Evolutionary conservation across 257 asterid species (phyloP).

Genomic region (Parsonsia alboflavescens): DNA sequence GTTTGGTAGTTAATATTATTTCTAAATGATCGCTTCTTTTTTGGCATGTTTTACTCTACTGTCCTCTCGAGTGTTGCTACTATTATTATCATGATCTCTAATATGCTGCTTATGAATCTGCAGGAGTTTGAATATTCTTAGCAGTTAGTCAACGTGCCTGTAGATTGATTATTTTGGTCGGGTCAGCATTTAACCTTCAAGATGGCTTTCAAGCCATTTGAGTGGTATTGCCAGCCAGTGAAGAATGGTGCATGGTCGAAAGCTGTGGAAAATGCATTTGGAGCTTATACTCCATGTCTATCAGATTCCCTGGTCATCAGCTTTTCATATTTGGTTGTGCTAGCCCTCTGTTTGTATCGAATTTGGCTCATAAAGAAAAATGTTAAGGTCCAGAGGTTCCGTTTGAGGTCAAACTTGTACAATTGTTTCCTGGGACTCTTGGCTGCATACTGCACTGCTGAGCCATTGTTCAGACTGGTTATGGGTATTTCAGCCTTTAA

Average conservation of each 20-base stretch:
- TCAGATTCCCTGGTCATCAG: constrained; percentile 55
- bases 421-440: constrained; percentile 49
- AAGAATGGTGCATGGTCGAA: constrained; percentile 57
- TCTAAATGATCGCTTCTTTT: not conserved
- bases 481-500: constrained; percentile 58
- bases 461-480: constrained; percentile 57
- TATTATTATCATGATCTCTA: not conserved
- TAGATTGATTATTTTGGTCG: not conserved
- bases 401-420: constrained; percentile 53
- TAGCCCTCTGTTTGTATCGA: constrained; percentile 55
- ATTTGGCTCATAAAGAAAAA: constrained; percentile 45
- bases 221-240: constrained; percentile 82
- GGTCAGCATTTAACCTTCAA: constrained; percentile 3
- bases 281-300: constrained; percentile 80
- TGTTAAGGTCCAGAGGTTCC: constrained; percentile 37
- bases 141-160: not conserved
- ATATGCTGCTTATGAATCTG: not conserved
- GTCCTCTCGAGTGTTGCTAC: not conserved
- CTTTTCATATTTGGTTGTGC: constrained; percentile 50
- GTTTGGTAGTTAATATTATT: not conserved
- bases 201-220: constrained; percentile 53
- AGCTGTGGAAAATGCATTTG: constrained; percentile 53
- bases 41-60: not conserved
- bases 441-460: constrained; percentile 58
- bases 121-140: not conserved